Conservation (phyloP, 495 filamentous ascomycete genomes). For the Penicillium paxilli region DNA sequence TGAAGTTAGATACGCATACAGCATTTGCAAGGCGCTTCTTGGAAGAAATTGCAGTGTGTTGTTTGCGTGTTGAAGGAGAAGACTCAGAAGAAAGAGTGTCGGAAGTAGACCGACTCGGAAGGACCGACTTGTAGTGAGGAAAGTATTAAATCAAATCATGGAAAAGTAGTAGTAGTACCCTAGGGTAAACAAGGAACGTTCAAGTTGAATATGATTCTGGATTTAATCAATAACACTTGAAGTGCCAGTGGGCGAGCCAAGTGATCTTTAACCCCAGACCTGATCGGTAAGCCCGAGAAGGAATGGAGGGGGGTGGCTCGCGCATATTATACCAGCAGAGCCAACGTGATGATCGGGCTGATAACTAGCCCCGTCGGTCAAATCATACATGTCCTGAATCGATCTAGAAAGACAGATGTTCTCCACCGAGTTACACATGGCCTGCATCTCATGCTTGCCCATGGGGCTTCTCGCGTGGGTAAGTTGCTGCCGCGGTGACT, state of each 20-base stretch:
- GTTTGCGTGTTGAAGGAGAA: background rate
- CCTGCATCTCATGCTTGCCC: background rate
- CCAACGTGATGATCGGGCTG: slow-evolving; percentile 1
- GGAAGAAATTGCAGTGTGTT: background rate
- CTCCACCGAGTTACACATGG: slow-evolving; percentile 8
- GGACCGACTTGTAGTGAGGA: too few species aligned
- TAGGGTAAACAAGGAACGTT: too few species aligned
- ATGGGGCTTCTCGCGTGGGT: slow-evolving; percentile 12
- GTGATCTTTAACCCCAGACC: background rate
- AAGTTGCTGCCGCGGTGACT: background rate
- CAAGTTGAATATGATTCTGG: too few species aligned
- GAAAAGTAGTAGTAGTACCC: too few species aligned
- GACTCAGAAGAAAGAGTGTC: background rate
- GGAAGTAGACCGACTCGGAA: background rate
- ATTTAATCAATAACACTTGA: background rate
- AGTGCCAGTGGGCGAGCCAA: background rate
- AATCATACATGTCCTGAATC: slow-evolving; percentile 3
- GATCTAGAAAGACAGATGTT: slow-evolving; percentile 4
- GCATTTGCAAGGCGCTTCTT: background rate
- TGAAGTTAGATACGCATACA: background rate
- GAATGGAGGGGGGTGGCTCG: too few species aligned
- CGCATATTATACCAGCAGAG: background rate
- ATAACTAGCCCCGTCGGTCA: background rate
- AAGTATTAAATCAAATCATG: background rate
- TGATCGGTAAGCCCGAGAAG: background rate